Percentiles rank a stretch among this genome's conserved stretches.
Conservation (phyloP, 805 yeast genomes). For the Ascoidea tarda region DNA sequence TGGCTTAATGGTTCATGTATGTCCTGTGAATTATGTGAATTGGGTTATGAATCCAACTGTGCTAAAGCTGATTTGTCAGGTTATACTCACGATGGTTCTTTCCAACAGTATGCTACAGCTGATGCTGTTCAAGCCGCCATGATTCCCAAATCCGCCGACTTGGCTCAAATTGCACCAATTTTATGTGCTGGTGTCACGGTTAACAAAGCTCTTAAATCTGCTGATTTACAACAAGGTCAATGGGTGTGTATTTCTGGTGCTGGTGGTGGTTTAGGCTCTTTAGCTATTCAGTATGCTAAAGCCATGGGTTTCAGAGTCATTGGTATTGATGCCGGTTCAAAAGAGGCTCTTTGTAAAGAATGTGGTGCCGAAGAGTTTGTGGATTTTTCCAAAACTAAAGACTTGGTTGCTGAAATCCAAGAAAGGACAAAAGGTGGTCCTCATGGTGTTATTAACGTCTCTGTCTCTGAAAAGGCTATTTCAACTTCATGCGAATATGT, state of each 20-base stretch:
- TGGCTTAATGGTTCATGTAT: conserved; percentile 75
- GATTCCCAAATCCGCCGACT: conserved; percentile 60
- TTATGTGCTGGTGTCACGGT: conserved; percentile 89
- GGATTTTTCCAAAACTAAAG: conserved; percentile 42
- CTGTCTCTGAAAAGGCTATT: conserved; percentile 59
- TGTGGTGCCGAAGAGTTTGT: conserved; percentile 55
- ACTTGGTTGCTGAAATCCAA: conserved; percentile 39
- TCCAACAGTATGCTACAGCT: conserved; percentile 84
- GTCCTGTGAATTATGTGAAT: conserved; percentile 63
- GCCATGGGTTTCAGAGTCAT: conserved; percentile 67
- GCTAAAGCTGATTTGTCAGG: conserved; percentile 62
- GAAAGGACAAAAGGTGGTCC: conserved; percentile 59
- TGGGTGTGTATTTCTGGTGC: conserved; percentile 74
- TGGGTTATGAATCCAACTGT: conserved; percentile 59
- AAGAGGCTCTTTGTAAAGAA: conserved; percentile 36
- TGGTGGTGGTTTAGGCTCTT: conserved; percentile 67
- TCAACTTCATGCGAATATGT: conserved; percentile 43
- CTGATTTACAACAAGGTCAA: conserved; percentile 53
- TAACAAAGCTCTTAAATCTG: conserved; percentile 79
- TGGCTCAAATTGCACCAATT: conserved; percentile 67
- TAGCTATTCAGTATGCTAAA: conserved; percentile 61
- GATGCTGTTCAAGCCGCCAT: conserved; percentile 79
- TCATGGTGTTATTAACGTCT: conserved; percentile 64
- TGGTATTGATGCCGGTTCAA: conserved; percentile 60
- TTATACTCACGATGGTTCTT: conserved; percentile 81